A percentile compares a stretch with the other conserved stretches of the same genome.
Conservation (phyloP, 306 rosid species). For the Canavalia gladiata region DNA sequence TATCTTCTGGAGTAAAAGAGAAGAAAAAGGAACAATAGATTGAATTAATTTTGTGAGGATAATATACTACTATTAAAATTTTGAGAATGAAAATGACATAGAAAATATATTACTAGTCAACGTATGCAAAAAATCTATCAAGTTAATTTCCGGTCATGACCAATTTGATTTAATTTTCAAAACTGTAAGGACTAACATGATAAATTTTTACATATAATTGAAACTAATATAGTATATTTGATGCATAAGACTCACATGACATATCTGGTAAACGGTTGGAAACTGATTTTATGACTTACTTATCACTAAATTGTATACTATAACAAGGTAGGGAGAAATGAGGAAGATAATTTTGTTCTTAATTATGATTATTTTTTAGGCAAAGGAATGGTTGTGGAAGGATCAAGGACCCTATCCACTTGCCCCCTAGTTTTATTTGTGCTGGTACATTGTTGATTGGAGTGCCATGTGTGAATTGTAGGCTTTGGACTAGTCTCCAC, state of each 20-base stretch:
- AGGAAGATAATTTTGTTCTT: background rate
- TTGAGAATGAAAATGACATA: background rate
- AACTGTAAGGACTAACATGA: too few relatives aligned
- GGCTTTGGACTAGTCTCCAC: slow-evolving; percentile 13
- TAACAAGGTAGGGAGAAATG: background rate
- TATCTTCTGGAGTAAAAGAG: too few relatives aligned
- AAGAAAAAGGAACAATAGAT: background rate
- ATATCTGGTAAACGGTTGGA: too few relatives aligned
- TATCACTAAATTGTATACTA: too few relatives aligned
- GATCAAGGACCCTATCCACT: too few relatives aligned
- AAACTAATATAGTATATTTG: background rate
- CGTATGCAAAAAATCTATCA: too few relatives aligned
- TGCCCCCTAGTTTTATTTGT: background rate
- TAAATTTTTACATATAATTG: too few relatives aligned
- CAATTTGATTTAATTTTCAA: too few relatives aligned
- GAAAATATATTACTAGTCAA: background rate
- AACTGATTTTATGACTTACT: too few relatives aligned
- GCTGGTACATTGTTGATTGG: slow-evolving; percentile 26
- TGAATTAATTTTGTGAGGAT: background rate
- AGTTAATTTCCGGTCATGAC: too few relatives aligned
- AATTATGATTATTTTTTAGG: slow-evolving; percentile 10
- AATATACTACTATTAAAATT: background rate
- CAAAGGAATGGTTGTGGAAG: background rate
- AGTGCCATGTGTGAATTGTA: slow-evolving; percentile 19
- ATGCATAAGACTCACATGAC: background rate